Evolutionary conservation across 768 basidiomycete species (phyloP).

Genomic region (Psilocybe tampanensis): DNA sequence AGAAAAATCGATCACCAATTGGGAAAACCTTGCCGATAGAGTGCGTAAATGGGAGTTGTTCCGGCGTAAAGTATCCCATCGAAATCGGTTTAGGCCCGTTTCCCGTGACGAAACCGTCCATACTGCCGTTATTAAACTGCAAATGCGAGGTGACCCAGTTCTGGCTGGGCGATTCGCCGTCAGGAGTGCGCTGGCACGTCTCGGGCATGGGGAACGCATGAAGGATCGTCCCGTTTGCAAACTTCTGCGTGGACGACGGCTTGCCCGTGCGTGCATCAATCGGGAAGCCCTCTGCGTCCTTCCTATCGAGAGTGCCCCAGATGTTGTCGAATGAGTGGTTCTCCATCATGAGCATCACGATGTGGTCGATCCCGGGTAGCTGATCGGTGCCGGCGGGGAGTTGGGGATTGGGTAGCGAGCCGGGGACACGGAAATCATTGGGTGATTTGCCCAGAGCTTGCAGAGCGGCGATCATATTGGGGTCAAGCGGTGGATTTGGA

Average conservation of each 20-base stretch:
- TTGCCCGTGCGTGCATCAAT: neutral
- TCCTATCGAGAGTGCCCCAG: neutral
- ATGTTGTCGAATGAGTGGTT: slow-evolving; percentile 1
- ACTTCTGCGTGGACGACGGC: neutral
- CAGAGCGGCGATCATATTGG: neutral
- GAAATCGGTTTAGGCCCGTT: neutral
- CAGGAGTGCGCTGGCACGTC: neutral
- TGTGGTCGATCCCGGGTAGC: neutral
- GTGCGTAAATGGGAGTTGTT: neutral
- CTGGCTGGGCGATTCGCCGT: neutral
- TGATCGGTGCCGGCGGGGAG: neutral
- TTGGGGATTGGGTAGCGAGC: neutral
- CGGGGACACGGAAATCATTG: neutral
- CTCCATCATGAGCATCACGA: neutral
- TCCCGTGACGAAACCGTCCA: slow-evolving; percentile 1
- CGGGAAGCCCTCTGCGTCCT: neutral
- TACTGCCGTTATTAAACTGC: neutral
- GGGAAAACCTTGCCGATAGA: neutral
- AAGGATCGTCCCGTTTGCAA: neutral
- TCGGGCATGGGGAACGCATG: slow-evolving; percentile 1
- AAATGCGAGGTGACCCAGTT: neutral
- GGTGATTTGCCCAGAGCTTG: neutral
- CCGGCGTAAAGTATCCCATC: neutral
- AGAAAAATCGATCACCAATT: slow-evolving; percentile 1
- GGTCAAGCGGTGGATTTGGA: neutral